phyloP scores from a whole-genome alignment of 2,329 filamentous ascomycete species.

The Aspergillus versicolor region DNA sequence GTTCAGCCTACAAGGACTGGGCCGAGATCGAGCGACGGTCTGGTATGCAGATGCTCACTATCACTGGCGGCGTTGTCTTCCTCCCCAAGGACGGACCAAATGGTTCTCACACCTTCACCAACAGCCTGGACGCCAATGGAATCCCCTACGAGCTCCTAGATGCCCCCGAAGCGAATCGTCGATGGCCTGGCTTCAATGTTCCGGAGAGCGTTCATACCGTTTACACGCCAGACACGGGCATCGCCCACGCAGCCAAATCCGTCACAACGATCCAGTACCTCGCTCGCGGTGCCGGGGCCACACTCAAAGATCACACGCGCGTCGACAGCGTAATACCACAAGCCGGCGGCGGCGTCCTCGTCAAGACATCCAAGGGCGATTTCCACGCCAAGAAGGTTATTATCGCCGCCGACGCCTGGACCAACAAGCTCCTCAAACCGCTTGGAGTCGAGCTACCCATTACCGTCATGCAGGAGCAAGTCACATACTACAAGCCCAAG shows the following conservation, averaged over 20 bases:
- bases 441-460: background rate
- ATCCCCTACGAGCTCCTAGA: background rate
- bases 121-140: background rate
- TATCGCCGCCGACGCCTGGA: background rate
- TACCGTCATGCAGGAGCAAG: background rate
- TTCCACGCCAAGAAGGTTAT: background rate
- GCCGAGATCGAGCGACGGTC: too few species aligned
- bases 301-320: background rate
- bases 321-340: background rate
- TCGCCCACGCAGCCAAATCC: background rate
- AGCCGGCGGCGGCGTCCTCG: background rate
- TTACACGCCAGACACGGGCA: background rate
- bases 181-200: background rate
- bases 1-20: too few species aligned
- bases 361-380: background rate
- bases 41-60: too few species aligned
- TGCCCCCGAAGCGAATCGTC: background rate
- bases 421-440: background rate
- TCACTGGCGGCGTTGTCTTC: too few species aligned
- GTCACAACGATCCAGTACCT: background rate
- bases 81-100: too few species aligned
- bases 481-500: background rate
- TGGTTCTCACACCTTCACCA: background rate
- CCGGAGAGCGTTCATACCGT: background rate
- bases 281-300: too few species aligned